Conservation (phyloP, 1,284 basidiomycete species). For the Flammula alnicola region DNA sequence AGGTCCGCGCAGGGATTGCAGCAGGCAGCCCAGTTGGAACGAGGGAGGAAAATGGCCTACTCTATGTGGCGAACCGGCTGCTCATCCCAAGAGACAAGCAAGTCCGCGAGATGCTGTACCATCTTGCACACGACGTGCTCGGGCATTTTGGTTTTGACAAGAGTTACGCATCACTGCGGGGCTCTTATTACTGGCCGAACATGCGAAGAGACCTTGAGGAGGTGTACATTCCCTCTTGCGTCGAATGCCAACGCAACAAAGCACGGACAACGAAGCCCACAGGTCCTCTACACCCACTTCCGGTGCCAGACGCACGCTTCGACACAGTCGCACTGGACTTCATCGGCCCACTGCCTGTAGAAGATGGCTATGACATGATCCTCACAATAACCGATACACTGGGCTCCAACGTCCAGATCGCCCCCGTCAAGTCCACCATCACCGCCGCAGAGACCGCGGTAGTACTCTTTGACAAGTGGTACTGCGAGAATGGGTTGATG, state of each 20-base stretch:
- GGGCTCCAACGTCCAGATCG: conserved; percentile 38
- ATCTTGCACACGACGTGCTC: conserved; percentile 29
- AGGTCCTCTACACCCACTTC: conserved; percentile 29
- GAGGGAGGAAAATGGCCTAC: background rate
- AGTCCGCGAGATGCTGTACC: conserved; percentile 7
- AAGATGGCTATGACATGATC: conserved; percentile 35
- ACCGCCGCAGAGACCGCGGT: conserved; percentile 34
- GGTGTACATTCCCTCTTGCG: conserved; percentile 36
- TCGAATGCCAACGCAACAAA: conserved; percentile 40
- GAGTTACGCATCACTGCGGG: conserved; percentile 30
- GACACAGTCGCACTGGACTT: conserved; percentile 36
- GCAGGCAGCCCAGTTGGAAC: conserved; percentile 20
- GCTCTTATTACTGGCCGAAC: conserved; percentile 45
- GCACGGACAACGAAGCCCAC: conserved; percentile 10
- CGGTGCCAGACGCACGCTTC: conserved; percentile 30
- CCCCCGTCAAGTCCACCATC: conserved; percentile 30
- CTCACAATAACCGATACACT: conserved; percentile 45
- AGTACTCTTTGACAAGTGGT: conserved; percentile 41
- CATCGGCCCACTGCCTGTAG: conserved; percentile 35
- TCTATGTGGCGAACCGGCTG: conserved; percentile 9
- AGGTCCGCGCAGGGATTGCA: background rate
- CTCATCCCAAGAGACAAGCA: conserved; percentile 9
- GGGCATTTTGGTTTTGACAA: conserved; percentile 45
- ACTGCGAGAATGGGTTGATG: conserved; percentile 38
- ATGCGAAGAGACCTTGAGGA: conserved; percentile 38